Conservation (phyloP, 345 rosid genomes). For the Erysimum cheiranthoides region DNA sequence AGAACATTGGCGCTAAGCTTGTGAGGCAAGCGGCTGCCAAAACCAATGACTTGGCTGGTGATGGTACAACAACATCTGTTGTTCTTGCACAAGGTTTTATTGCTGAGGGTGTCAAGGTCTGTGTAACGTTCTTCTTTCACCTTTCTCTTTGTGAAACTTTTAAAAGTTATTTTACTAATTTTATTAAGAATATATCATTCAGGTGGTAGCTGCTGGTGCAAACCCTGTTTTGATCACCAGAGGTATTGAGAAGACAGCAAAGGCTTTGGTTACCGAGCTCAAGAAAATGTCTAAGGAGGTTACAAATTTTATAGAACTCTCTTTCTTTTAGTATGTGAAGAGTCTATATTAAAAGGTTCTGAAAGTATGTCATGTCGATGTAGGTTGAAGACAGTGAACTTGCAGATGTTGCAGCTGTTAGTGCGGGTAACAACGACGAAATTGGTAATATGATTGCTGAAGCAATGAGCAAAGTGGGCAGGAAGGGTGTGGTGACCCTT, state of each 20-base stretch:
- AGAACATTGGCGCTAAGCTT: slow-evolving; percentile 96
- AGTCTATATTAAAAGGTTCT: neutral
- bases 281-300: slow-evolving; percentile 92
- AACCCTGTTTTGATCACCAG: slow-evolving; percentile 94
- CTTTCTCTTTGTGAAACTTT: slow-evolving; percentile 8
- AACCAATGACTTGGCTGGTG: slow-evolving; percentile 99
- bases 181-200: slow-evolving; percentile 5
- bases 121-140: slow-evolving; percentile 24
- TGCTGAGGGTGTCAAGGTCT: slow-evolving; percentile 95
- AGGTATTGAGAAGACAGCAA: slow-evolving; percentile 94
- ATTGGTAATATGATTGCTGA: slow-evolving; percentile 97
- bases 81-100: slow-evolving; percentile 98
- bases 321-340: slow-evolving; percentile 1
- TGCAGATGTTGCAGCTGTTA: slow-evolving; percentile 98
- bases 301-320: neutral
- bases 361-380: slow-evolving; percentile 31
- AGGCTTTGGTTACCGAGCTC: slow-evolving; percentile 82
- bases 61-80: slow-evolving; percentile 97
- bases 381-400: slow-evolving; percentile 99
- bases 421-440: slow-evolving; percentile 97
- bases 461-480: slow-evolving; percentile 95
- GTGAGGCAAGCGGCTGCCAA: slow-evolving; percentile 99
- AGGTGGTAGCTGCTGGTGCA: slow-evolving; percentile 99
- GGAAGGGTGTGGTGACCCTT: slow-evolving; percentile 97
- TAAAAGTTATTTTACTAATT: neutral